Evolutionary conservation across 495 filamentous ascomycete genomes (phyloP).

Genomic region (Xylaria grammica): DNA sequence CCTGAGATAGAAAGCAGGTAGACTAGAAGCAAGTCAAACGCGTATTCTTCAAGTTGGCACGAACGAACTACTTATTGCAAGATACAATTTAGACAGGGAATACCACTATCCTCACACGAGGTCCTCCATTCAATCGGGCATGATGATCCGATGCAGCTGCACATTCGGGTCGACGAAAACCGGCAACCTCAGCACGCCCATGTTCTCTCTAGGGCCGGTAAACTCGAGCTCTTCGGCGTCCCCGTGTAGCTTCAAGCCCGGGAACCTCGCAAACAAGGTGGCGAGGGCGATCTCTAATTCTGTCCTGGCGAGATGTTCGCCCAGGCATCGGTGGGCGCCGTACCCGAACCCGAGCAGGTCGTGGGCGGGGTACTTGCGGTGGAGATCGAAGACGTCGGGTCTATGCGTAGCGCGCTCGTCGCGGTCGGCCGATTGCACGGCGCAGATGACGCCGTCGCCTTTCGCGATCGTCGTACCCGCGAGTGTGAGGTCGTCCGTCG

Average conservation of each 20-base stretch:
- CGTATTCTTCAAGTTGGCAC: too few species aligned
- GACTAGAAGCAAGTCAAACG: not conserved
- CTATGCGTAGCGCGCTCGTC: slow-evolving; percentile 50
- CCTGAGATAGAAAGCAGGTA: not conserved
- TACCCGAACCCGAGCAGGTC: slow-evolving; percentile 50
- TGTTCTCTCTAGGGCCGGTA: slow-evolving; percentile 41
- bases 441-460: slow-evolving; percentile 51
- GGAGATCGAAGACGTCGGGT: slow-evolving; percentile 50
- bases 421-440: slow-evolving; percentile 52
- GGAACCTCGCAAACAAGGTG: slow-evolving; percentile 48
- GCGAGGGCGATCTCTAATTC: slow-evolving; percentile 34
- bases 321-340: slow-evolving; percentile 51
- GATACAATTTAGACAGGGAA: too few species aligned
- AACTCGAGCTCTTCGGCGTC: slow-evolving; percentile 44
- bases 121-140: not conserved
- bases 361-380: slow-evolving; percentile 40
- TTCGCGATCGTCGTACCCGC: slow-evolving; percentile 46
- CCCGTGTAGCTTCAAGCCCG: slow-evolving; percentile 44
- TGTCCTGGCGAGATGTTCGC: slow-evolving; percentile 46
- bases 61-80: too few species aligned
- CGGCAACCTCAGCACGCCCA: slow-evolving; percentile 45
- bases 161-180: slow-evolving; percentile 22
- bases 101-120: not conserved
- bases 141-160: slow-evolving; percentile 7
- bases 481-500: slow-evolving; percentile 51